These are phyloP conservation scores for Eremothecium gossypii DNA, from an alignment of 1,139 yeast genomes.

Conservation along the genomic window DNA sequence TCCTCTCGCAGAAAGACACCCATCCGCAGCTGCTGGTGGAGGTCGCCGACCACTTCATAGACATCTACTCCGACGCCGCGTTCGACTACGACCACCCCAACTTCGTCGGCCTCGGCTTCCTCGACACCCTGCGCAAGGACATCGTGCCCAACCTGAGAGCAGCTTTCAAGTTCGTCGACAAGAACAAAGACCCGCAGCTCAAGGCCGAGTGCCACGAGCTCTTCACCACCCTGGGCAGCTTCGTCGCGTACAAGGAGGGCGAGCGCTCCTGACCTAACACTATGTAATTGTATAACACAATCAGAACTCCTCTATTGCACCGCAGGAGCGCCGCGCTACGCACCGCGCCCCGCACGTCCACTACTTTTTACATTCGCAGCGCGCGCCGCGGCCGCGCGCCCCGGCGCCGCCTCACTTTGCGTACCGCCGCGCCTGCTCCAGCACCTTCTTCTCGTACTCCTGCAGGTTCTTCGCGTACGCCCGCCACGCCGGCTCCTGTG, in stretches of 20 bases:
- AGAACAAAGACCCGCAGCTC: constrained; percentile 47
- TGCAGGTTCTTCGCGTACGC: constrained; percentile 63
- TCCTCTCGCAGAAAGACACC: constrained; percentile 22
- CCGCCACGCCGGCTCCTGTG: constrained; percentile 94
- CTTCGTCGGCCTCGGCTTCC: constrained; percentile 50
- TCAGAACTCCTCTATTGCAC: background rate
- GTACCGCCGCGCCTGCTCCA: constrained; percentile 73
- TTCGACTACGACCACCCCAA: constrained; percentile 60
- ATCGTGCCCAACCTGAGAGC: constrained; percentile 42
- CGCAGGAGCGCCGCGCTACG: no score
- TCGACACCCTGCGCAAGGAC: constrained; percentile 35
- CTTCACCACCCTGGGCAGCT: constrained; percentile 56
- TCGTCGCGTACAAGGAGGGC: constrained; percentile 59
- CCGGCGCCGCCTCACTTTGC: constrained; percentile 30
- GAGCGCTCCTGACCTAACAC: constrained; percentile 26
- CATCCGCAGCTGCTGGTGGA: constrained; percentile 41
- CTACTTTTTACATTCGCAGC: no score
- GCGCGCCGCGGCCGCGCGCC: no score
- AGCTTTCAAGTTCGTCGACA: constrained; percentile 53
- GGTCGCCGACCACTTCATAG: constrained; percentile 57
- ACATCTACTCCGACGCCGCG: constrained; percentile 68
- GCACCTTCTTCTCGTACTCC: constrained; percentile 66
- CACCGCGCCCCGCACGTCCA: no score
- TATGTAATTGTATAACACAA: background rate
- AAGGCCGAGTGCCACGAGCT: constrained; percentile 65